These are phyloP conservation scores for Wallemia hederae DNA, from an alignment of 1,284 basidiomycete genomes.

Conservation along the genomic window DNA sequence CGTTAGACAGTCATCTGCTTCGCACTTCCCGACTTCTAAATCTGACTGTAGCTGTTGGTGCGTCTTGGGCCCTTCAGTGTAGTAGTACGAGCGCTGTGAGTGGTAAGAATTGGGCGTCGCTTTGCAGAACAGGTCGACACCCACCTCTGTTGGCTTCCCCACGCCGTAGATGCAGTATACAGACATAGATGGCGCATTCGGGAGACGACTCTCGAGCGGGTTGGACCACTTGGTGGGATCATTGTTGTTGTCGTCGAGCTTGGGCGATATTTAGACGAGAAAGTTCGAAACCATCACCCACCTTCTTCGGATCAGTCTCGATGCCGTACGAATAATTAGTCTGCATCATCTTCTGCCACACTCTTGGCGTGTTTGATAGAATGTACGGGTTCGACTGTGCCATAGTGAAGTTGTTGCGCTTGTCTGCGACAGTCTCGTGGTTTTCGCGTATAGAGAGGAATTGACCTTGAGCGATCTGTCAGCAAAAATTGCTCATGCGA, in stretches of 20 bases:
- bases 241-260: slow-evolving; percentile 13
- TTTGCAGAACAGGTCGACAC: slow-evolving; percentile 7
- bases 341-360: slow-evolving; percentile 35
- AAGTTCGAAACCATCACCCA: slow-evolving; percentile 33
- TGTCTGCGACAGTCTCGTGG: slow-evolving; percentile 9
- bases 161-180: slow-evolving; percentile 84
- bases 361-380: slow-evolving; percentile 46
- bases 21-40: slow-evolving; percentile 14
- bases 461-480: slow-evolving; percentile 25
- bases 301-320: slow-evolving; percentile 36
- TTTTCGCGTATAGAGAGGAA: slow-evolving; percentile 46
- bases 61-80: slow-evolving; percentile 15
- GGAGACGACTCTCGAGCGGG: slow-evolving; percentile 65
- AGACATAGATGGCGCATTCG: slow-evolving; percentile 70
- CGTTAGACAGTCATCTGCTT: neutral
- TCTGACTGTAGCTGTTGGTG: slow-evolving; percentile 31
- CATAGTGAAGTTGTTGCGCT: slow-evolving; percentile 42
- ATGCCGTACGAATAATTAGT: slow-evolving; percentile 77
- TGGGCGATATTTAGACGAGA: slow-evolving; percentile 13
- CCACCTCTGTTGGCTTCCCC: slow-evolving; percentile 80
- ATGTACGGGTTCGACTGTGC: slow-evolving; percentile 49
- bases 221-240: slow-evolving; percentile 59
- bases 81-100: slow-evolving; percentile 43
- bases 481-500: neutral
- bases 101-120: neutral